phyloP scores from a whole-genome alignment of 2,329 filamentous ascomycete species.

The Thielaviopsis populi region DNA sequence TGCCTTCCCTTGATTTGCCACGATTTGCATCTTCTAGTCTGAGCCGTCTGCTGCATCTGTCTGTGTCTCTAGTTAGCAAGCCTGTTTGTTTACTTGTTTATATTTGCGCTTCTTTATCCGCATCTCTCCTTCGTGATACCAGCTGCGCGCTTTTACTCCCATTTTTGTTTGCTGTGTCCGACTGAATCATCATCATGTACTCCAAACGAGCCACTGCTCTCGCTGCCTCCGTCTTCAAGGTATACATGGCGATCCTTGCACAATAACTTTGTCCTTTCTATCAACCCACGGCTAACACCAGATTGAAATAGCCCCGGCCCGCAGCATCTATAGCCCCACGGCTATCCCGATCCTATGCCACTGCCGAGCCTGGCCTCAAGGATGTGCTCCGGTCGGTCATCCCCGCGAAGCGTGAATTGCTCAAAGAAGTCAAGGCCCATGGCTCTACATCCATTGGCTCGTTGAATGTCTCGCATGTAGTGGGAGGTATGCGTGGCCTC shows the following conservation, averaged over 20 bases:
- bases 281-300: background rate
- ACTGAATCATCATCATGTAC: background rate
- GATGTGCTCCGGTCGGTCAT: constrained; percentile 69
- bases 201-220: background rate
- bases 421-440: constrained; percentile 86
- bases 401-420: constrained; percentile 79
- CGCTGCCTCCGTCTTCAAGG: background rate
- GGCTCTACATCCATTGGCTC: constrained; percentile 73
- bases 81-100: background rate
- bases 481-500: constrained; percentile 93
- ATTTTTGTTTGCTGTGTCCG: background rate
- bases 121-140: background rate
- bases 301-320: background rate
- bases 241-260: background rate
- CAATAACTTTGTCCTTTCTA: background rate
- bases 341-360: constrained; percentile 47
- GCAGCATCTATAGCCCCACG: constrained; percentile 19
- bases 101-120: too few relatives aligned
- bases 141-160: background rate
- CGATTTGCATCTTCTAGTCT: background rate
- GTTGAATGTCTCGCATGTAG: constrained; percentile 82
- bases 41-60: background rate
- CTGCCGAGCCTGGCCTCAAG: constrained; percentile 80
- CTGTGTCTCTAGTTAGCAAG: background rate
- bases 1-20: background rate